phyloP scores from a whole-genome alignment of 768 basidiomycete species.

The Termitomyces sp. region DNA sequence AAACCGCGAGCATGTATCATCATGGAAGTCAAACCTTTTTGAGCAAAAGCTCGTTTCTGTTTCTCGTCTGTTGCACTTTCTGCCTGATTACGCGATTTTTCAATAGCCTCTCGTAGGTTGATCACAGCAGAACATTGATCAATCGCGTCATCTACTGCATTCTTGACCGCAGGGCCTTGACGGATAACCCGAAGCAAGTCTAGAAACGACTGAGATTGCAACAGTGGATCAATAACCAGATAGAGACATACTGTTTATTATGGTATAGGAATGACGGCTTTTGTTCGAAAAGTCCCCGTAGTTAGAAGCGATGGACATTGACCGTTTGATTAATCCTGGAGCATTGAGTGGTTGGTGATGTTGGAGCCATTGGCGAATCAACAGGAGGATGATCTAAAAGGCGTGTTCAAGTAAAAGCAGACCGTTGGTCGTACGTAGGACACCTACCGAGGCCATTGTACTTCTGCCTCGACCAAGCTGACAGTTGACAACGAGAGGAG shows the following conservation, averaged over 20 bases:
- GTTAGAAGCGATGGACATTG: conserved; percentile 40
- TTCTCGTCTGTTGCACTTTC: conserved; percentile 73
- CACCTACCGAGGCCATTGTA: conserved; percentile 76
- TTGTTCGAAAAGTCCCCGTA: conserved; percentile 18
- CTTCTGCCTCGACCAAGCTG: conserved; percentile 92
- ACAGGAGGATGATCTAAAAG: conserved; percentile 64
- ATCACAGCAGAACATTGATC: conserved; percentile 79
- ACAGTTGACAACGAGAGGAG: conserved; percentile 90
- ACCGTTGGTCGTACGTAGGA: background rate
- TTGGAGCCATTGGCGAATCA: conserved; percentile 82
- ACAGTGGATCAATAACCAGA: background rate
- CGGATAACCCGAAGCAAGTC: conserved; percentile 61
- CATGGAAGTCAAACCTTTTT: conserved; percentile 51
- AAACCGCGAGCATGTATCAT: background rate
- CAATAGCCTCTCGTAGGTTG: conserved; percentile 87
- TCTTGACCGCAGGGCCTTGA: conserved; percentile 82
- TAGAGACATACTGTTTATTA: conserved; percentile 74
- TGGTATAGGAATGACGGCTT: conserved; percentile 66
- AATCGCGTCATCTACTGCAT: conserved; percentile 79
- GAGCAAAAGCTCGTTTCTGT: conserved; percentile 57
- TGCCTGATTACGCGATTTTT: conserved; percentile 70
- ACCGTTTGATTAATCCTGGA: conserved; percentile 28
- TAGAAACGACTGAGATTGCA: conserved; percentile 2
- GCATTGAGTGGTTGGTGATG: conserved; percentile 29
- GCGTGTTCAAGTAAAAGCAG: background rate